Evolutionary conservation across 2,329 filamentous ascomycete species (phyloP).

Genomic region (Alternaria gaisen): DNA sequence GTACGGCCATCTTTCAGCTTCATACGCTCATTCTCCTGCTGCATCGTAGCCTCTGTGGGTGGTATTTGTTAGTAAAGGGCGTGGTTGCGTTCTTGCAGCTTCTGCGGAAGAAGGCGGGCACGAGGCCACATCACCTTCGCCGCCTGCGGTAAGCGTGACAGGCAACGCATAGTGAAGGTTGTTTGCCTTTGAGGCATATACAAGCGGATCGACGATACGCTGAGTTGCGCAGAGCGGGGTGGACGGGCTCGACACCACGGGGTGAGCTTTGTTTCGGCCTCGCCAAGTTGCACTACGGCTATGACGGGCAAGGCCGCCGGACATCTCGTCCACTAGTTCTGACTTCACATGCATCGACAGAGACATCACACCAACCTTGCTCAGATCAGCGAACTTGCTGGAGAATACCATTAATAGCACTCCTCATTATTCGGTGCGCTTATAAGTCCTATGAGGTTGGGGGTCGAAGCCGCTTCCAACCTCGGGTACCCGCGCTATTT

Average conservation of each 20-base stretch:
- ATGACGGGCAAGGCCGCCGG: slow-evolving; percentile 12
- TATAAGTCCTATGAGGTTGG: background rate
- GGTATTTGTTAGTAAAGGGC: background rate
- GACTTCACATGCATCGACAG: slow-evolving; percentile 16
- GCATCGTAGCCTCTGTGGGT: slow-evolving; percentile 6
- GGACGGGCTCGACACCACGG: background rate
- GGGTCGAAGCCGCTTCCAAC: background rate
- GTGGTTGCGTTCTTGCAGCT: background rate
- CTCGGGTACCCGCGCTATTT: background rate
- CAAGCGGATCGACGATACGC: slow-evolving; percentile 14
- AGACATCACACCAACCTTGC: background rate
- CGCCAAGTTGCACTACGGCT: slow-evolving; percentile 17
- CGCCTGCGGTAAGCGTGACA: slow-evolving; percentile 4
- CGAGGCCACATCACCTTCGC: slow-evolving; percentile 8
- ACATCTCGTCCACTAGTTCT: slow-evolving; percentile 8
- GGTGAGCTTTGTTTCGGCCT: slow-evolving; percentile 5
- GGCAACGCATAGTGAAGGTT: slow-evolving; percentile 12
- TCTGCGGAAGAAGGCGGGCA: slow-evolving; percentile 1
- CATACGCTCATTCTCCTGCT: slow-evolving; percentile 35
- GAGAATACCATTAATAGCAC: background rate
- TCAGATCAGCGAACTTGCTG: background rate
- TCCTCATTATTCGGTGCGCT: background rate
- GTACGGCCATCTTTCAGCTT: slow-evolving; percentile 50
- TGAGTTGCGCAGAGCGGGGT: slow-evolving; percentile 14
- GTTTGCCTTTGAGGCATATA: slow-evolving; percentile 10